A percentile compares a stretch with the other conserved stretches of the same genome.
Evolutionary conservation across 129 eudicot genomes (phyloP).

Genomic region (Saposhnikovia divaricata): DNA sequence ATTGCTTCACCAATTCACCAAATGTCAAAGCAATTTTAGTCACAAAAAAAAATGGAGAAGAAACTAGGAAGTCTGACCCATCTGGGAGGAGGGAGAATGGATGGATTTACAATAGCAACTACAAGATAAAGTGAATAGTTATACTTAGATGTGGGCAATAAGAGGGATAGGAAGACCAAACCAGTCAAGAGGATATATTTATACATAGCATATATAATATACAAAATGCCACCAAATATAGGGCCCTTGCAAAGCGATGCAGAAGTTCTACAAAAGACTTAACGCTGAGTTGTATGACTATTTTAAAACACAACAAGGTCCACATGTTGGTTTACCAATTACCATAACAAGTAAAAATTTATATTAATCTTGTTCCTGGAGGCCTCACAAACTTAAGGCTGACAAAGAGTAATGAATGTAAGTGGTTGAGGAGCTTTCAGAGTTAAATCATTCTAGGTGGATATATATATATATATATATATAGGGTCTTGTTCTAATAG

Average conservation of each 20-base stretch:
- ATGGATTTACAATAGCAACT: background rate
- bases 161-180: background rate
- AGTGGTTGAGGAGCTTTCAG: background rate
- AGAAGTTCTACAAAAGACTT: too few relatives aligned
- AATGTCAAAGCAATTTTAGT: background rate
- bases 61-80: background rate
- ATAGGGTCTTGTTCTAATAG: too few relatives aligned
- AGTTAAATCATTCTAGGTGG: background rate
- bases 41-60: too few relatives aligned
- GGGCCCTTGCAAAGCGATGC: background rate
- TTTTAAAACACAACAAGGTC: background rate
- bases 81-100: background rate
- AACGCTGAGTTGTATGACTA: too few relatives aligned
- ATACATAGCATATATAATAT: background rate
- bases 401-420: background rate
- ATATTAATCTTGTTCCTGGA: background rate
- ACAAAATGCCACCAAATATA: background rate
- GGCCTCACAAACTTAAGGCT: background rate
- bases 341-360: background rate
- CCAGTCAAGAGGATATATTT: background rate
- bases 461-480: background rate
- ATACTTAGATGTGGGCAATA: background rate
- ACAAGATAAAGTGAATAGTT: background rate
- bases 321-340: background rate
- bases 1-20: background rate